Evolutionary conservation across 495 filamentous ascomycete genomes (phyloP), one percentile per base, ranked within the genome.

Genomic region (Xylaria curta): DNA sequence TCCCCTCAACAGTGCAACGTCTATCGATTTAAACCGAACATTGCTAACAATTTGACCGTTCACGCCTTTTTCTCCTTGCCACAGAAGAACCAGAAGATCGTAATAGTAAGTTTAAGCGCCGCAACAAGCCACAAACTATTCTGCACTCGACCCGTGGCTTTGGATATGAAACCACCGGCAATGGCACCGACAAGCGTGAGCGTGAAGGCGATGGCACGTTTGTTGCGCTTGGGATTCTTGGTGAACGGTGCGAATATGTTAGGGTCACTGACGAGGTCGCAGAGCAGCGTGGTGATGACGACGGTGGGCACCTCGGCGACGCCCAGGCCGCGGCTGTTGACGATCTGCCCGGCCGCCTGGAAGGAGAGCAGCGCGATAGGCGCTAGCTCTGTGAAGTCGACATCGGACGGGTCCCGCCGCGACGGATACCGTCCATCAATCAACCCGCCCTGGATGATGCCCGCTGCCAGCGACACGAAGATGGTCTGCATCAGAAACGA

Each of bases 271-370:
- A 88, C 85, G 65, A 93, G 79, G 73, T 93, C 91, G 74, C 89
- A 91, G 70, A 93, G 89, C 26, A 93, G 83, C 68, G 86, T 91
- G 5, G 92, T 94, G 74, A 93, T 79, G 13, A 94, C 92, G 38
- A 91, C 91, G 1, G 90, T 91, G 15, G 92, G 92, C 51, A 94
- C 87, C 78, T 93, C 91, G 69, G 87, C 87, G 73, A 89, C 88
- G 1, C 89, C 89, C 58, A 94, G 78, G 15, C 88, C 77, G 7
- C 92, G 83, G 72, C 85, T 89, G 65, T 87, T 87, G 6, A 90
- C 87, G 73, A 93, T 93, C 75, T 90, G 89, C 0, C 91, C 91
- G 17, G 89, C 90, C 42, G 87, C 89, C 78, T 94, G 91, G 78
- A 93, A 92, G 3, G 90, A 89, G 67, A 94, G 80, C 40, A 94